A percentile compares a stretch with the other conserved stretches of the same genome.
Conservation (phyloP, 2,329 filamentous ascomycete species). For the Penicillium decumbens region DNA sequence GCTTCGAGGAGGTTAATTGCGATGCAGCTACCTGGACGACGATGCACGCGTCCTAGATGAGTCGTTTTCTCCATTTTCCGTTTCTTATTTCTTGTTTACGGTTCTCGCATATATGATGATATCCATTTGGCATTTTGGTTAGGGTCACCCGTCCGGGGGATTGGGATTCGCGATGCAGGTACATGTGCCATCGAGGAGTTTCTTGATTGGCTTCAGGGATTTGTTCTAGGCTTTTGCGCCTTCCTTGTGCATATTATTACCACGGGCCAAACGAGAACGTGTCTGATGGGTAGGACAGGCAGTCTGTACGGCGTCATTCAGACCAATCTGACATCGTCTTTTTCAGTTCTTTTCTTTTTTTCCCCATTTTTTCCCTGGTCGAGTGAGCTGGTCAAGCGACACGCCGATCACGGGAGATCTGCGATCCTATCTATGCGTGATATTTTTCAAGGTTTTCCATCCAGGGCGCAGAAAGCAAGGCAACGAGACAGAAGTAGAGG, state of each 20-base stretch:
- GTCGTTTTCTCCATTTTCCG: neutral
- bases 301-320: constrained; percentile 12
- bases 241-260: neutral
- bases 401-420: constrained; percentile 22
- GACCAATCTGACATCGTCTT: constrained; percentile 17
- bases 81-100: neutral
- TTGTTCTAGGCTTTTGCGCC: neutral
- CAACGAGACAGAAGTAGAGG: neutral
- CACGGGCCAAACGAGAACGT: neutral
- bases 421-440: neutral
- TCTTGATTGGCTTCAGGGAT: neutral
- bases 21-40: constrained; percentile 60
- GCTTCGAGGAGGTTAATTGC: constrained; percentile 74
- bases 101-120: constrained; percentile 22
- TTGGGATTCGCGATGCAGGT: constrained; percentile 8
- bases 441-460: neutral
- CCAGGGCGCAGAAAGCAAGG: neutral
- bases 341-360: neutral
- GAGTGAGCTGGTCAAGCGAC: constrained; percentile 1
- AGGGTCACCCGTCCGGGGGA: neutral
- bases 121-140: constrained; percentile 20
- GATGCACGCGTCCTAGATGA: constrained; percentile 41
- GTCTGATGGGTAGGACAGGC: constrained; percentile 12
- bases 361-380: constrained; percentile 4
- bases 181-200: constrained; percentile 2